Conservation (phyloP, 2,329 filamentous ascomycete species). For the Pyrenochaeta sp. region DNA sequence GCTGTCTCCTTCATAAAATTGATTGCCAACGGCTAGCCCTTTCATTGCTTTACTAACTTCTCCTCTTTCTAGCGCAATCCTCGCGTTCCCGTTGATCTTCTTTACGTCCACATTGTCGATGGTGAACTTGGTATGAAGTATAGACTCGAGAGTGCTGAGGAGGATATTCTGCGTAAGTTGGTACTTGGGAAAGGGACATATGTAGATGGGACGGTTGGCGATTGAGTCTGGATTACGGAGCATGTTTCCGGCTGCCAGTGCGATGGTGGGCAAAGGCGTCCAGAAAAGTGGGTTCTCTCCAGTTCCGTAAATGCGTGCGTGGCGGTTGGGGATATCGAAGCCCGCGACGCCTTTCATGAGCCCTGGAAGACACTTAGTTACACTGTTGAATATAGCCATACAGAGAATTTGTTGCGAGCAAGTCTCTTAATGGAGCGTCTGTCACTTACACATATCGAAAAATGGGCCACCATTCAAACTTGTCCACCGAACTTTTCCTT, state of each 20-base stretch:
- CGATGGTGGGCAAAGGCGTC: constrained; percentile 42
- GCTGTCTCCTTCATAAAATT: constrained; percentile 44
- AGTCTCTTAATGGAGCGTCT: no score
- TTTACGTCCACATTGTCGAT: constrained; percentile 38
- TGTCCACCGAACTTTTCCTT: constrained; percentile 38
- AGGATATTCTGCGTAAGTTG: constrained; percentile 38
- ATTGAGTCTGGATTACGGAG: constrained; percentile 32
- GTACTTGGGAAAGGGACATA: constrained; percentile 29
- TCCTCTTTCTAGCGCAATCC: constrained; percentile 35
- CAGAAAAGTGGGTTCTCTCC: constrained; percentile 40
- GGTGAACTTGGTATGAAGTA: constrained; percentile 28
- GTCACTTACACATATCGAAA: constrained; percentile 47
- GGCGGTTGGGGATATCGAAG: constrained; percentile 37
- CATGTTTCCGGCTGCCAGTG: constrained; percentile 38
- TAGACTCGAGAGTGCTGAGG: constrained; percentile 31
- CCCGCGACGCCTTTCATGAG: constrained; percentile 49
- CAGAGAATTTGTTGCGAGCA: not conserved
- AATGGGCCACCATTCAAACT: constrained; percentile 48
- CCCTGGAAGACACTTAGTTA: constrained; percentile 27
- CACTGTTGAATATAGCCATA: not conserved
- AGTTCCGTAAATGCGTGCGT: constrained; percentile 46
- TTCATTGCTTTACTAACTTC: constrained; percentile 39
- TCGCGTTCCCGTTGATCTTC: constrained; percentile 39
- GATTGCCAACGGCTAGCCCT: constrained; percentile 39
- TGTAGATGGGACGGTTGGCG: constrained; percentile 39